These are phyloP conservation scores for Nitzschia palea DNA, from an alignment of 108 stramenopile genomes.

Conservation along the genomic window DNA sequence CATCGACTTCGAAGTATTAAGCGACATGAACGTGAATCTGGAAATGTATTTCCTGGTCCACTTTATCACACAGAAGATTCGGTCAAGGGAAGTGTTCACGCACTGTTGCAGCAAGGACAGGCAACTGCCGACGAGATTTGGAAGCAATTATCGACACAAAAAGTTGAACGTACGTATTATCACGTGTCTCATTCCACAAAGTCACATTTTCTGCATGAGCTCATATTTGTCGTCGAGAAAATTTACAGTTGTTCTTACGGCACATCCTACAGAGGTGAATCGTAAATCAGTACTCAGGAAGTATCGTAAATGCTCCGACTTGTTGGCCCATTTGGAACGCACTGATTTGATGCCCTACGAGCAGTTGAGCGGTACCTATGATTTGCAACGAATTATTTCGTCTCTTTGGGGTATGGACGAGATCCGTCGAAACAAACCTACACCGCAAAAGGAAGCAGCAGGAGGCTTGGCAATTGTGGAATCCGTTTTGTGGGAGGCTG, in stretches of 20 bases:
- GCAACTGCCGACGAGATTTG: slow-evolving; percentile 69
- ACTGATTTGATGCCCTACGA: slow-evolving; percentile 77
- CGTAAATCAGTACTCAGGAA: slow-evolving; percentile 41
- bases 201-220: background rate
- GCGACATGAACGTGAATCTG: slow-evolving; percentile 23
- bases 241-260: slow-evolving; percentile 83
- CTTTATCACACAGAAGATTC: slow-evolving; percentile 76
- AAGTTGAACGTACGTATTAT: slow-evolving; percentile 67
- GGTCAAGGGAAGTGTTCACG: slow-evolving; percentile 71
- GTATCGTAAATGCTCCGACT: slow-evolving; percentile 65
- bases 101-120: slow-evolving; percentile 46
- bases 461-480: slow-evolving; percentile 93
- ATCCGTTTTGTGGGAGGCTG: slow-evolving; percentile 95
- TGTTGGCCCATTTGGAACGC: slow-evolving; percentile 62
- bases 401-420: slow-evolving; percentile 89
- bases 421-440: slow-evolving; percentile 91
- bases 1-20: slow-evolving; percentile 70
- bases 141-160: slow-evolving; percentile 83
- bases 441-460: slow-evolving; percentile 91
- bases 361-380: slow-evolving; percentile 51
- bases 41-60: slow-evolving; percentile 46
- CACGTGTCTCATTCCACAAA: background rate
- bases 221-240: background rate
- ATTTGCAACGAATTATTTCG: slow-evolving; percentile 71
- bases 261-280: slow-evolving; percentile 93